These are phyloP conservation scores for Phlyctochytrium planicorne DNA, from an alignment of 192 early-diverging fungal species.

Conservation along the genomic window DNA sequence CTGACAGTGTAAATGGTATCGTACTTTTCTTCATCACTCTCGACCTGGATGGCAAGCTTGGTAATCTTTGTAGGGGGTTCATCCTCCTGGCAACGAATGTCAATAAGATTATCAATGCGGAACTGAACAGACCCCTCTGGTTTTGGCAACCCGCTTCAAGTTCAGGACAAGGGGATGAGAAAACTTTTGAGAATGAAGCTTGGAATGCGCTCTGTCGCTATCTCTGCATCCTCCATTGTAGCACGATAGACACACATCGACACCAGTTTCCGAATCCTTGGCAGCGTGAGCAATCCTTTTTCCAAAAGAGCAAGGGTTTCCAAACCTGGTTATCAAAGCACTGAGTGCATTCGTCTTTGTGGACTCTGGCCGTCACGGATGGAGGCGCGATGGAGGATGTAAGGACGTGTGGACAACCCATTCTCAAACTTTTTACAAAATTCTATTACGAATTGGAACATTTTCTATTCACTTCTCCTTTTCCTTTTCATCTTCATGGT, in stretches of 20 bases:
- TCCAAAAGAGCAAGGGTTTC: constrained; percentile 3
- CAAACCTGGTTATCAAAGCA: constrained; percentile 82
- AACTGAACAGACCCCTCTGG: not conserved
- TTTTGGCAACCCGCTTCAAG: constrained; percentile 60
- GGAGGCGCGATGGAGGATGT: not conserved
- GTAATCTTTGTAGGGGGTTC: constrained; percentile 86
- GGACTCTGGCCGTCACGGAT: constrained; percentile 38
- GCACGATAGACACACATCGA: constrained; percentile 93
- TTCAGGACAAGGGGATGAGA: constrained; percentile 81
- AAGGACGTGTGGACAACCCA: not conserved
- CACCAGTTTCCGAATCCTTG: constrained; percentile 71
- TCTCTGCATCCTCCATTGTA: constrained; percentile 88
- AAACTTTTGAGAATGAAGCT: constrained; percentile 70
- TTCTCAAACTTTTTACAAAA: not conserved
- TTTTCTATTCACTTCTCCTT: too few species aligned
- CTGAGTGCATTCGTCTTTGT: constrained; percentile 95
- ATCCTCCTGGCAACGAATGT: constrained; percentile 32
- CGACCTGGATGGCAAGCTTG: constrained; percentile 84
- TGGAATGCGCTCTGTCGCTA: constrained; percentile 66
- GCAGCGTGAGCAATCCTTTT: not conserved
- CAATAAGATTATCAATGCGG: not conserved
- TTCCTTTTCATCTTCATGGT: constrained; percentile 23
- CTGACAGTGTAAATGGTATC: constrained; percentile 71
- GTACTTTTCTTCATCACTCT: constrained; percentile 70
- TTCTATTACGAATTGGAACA: too few species aligned